A percentile compares a stretch with the other conserved stretches of the same genome.
phyloP scores from a whole-genome alignment of 2,329 filamentous ascomycete genomes.

The Sporothrix brunneoviolacea region DNA sequence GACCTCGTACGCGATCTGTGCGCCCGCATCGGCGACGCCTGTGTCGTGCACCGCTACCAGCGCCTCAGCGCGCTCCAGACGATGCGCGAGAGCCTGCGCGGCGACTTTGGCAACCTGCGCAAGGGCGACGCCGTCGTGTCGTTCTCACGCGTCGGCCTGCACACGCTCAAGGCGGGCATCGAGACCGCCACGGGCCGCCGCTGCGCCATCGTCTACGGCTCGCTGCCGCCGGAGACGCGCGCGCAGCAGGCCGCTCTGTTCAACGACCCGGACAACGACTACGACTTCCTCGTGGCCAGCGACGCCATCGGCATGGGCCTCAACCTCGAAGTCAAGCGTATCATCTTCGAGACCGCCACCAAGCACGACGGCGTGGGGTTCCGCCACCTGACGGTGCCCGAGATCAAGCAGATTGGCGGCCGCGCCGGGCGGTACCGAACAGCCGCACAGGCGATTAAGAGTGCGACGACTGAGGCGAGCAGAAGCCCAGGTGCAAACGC shows the following conservation, averaged over 20 bases:
- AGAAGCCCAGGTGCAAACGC: background rate
- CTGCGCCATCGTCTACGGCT: slow-evolving; percentile 89
- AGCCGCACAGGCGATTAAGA: slow-evolving; percentile 48
- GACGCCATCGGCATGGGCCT: slow-evolving; percentile 91
- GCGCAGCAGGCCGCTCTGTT: slow-evolving; percentile 87
- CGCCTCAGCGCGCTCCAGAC: slow-evolving; percentile 72
- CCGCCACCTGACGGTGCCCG: slow-evolving; percentile 59
- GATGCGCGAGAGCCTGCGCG: slow-evolving; percentile 55
- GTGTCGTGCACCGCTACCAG: slow-evolving; percentile 75
- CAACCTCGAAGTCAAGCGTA: slow-evolving; percentile 83
- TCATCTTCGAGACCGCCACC: slow-evolving; percentile 72
- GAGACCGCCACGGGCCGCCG: slow-evolving; percentile 69
- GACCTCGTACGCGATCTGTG: slow-evolving; percentile 72
- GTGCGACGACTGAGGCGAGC: background rate
- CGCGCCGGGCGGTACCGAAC: slow-evolving; percentile 81
- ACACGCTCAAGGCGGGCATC: slow-evolving; percentile 70
- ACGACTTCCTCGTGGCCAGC: slow-evolving; percentile 79
- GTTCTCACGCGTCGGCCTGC: slow-evolving; percentile 77
- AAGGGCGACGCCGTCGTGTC: slow-evolving; percentile 89
- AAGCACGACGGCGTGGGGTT: slow-evolving; percentile 62
- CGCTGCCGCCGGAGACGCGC: slow-evolving; percentile 83
- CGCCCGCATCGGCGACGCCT: slow-evolving; percentile 71
- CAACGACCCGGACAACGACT: slow-evolving; percentile 92
- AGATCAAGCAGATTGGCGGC: slow-evolving; percentile 92
- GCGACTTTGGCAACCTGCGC: slow-evolving; percentile 58